Base-by-base conservation (phyloP, 805 yeast species). In the Blastobotrys terrestris region DNA sequence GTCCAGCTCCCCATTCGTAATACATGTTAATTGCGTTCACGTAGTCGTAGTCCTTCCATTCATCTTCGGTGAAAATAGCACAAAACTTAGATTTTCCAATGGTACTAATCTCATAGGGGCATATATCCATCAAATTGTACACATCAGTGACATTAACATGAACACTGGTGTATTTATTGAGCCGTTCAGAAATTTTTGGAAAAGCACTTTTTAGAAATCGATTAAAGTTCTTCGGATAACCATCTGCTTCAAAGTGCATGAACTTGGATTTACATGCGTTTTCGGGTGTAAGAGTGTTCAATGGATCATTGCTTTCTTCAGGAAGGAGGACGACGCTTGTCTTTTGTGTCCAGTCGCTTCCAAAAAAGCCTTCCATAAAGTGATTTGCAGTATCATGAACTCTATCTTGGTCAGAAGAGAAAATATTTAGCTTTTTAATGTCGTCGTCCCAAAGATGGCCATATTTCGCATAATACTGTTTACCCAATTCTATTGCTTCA, bases 361-460 rank as follows among this genome's bases (percentile, higher is more conserved):
- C 77, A 58, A 79, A 71, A 66, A 84, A 83, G 0, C 87, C 89
- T 58, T 77, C 69, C 7, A 83, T 79, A 62, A 83, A 83, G 60
- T 72, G 68, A 20, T 71, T 64, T 4, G 85, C 78, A 40, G 85
- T 77, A 54, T 76, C 79, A 54, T 75, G 73, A 35, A 80, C 79
- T 56, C 89, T 73, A 54, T 76, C 74, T 44, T 78, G 75, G 48
- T 78, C 78, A 13, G 84, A 76, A 3, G 81, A 63, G 63, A 81
- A 84, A 39, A 84, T 70, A 5, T 79, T 81, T 26, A 81, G 63
- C 3, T 60, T 53, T 2, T 68, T 45, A 26, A 63, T 61, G n/a
- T 49, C 41, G 2, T 14, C 26, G 21, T 48, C 45, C 42, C 35
- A 39, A 31, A 48, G 35, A 31, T 48, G 39, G n/a, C 39, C n/a